Evolutionary conservation across 345 rosid genomes (phyloP).

Genomic region (Lepidium didymum): DNA sequence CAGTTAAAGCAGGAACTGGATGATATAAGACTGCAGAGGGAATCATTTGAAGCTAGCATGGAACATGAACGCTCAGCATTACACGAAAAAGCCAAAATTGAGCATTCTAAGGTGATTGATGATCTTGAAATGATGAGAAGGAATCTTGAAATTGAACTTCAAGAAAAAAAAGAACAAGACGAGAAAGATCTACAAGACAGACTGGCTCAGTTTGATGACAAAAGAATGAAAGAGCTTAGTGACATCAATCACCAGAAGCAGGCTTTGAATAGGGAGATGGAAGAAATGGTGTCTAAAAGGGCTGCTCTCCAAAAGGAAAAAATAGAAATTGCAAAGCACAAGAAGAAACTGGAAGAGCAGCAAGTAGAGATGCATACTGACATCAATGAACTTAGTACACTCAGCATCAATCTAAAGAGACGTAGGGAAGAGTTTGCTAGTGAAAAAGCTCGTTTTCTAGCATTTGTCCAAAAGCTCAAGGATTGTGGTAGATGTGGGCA

Average conservation of each 20-base stretch:
- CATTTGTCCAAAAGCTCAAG: constrained; percentile 62
- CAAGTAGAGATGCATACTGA: constrained; percentile 66
- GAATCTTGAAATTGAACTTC: constrained; percentile 39
- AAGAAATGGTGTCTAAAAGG: constrained; percentile 46
- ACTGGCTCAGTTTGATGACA: constrained; percentile 39
- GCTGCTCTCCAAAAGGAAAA: constrained; percentile 46
- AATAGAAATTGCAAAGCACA: constrained; percentile 44
- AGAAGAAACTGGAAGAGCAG: constrained; percentile 48
- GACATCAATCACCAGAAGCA: constrained; percentile 42
- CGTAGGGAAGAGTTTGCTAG: constrained; percentile 49
- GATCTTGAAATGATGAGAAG: constrained; percentile 55
- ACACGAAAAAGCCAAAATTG: constrained; percentile 44
- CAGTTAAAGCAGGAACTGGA: constrained; percentile 45
- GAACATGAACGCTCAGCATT: constrained; percentile 49
- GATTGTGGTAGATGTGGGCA: constrained; percentile 67
- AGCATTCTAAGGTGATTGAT: constrained; percentile 44
- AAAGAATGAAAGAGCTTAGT: constrained; percentile 42
- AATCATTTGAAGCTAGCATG: constrained; percentile 58
- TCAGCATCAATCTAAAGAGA: constrained; percentile 56
- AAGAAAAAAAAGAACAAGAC: constrained; percentile 43
- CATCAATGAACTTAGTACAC: constrained; percentile 53
- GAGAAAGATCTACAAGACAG: constrained; percentile 48
- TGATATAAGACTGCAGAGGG: constrained; percentile 52
- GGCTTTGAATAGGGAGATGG: constrained; percentile 45
- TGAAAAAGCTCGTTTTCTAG: constrained; percentile 59